Base-by-base conservation (phyloP, 768 basidiomycete genomes). In the Paxillus ammoniavirescens region DNA sequence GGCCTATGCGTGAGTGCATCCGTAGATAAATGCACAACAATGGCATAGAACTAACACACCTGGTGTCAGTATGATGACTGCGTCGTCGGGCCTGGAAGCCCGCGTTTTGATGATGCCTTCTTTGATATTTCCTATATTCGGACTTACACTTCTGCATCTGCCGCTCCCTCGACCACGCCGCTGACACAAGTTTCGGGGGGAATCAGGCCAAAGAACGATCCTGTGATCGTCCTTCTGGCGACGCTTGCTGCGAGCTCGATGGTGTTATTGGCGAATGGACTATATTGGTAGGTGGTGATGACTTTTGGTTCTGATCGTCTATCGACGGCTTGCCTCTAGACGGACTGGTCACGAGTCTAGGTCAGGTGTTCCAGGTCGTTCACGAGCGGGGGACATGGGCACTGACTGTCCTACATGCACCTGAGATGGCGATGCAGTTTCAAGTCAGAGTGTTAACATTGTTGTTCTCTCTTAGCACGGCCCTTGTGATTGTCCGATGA, bases 91-190 rank as follows among this genome's bases (percentile, higher is more conserved):
- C 67, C 77, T 8, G 81, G 81, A 13, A 74, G 76, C 50, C 78
- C 77, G n/a, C 76, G 75, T 49, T 84, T 76, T 66, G 80, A 80
- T 66, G 58, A 75, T 13, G 82, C 83, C 1, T 86, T 81, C 68
- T 91, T 88, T 60, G 86, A 89, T 66, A 75, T 90, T 61, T 75
- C 76, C 49, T 83, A 83, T 57, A 69, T 91, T 30, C 82, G 83
- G 15, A 81, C 83, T 10, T 88, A 85, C 64, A 72, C 76, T 13
- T 77, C 73, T 0, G 14, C 31, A 4, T 3, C 13, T 4, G 51
- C 40, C 26, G 43, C 14, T 8, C 54, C 61, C 2, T 37, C 53
- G 17, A 7, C 61, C 10, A 26, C 54, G 8, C 31, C 37, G n/a
- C n/a, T n/a, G n/a, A n/a, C 47, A 0, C 47, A 36, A 48, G 2